phyloP scores from a whole-genome alignment of 2,329 filamentous ascomycete genomes.

The Fusarium sambucinum region DNA sequence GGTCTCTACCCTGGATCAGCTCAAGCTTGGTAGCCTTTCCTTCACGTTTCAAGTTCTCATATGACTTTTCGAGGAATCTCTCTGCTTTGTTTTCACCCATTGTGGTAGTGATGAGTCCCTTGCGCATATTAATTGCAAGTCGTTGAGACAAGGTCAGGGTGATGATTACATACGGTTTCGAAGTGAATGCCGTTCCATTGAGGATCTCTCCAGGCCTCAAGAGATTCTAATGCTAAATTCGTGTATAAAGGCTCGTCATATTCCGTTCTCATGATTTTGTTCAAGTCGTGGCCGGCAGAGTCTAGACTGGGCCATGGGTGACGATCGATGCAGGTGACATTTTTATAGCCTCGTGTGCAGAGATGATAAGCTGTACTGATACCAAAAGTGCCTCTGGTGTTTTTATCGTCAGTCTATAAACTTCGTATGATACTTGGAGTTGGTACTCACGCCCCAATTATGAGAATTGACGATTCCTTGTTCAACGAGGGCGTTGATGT shows the following conservation, averaged over 20 bases:
- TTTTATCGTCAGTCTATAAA: not conserved
- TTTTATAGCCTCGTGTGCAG: slow-evolving; percentile 26
- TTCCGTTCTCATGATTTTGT: slow-evolving; percentile 32
- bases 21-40: not conserved
- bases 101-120: slow-evolving; percentile 15
- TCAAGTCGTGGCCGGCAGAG: slow-evolving; percentile 38
- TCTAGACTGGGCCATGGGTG: slow-evolving; percentile 38
- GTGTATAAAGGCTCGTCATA: slow-evolving; percentile 18
- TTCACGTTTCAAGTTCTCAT: not conserved
- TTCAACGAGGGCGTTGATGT: fast-evolving
- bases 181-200: not conserved
- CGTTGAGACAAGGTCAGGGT: not conserved
- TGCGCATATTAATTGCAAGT: not conserved
- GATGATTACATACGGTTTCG: not conserved
- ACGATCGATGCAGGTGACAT: slow-evolving; percentile 34
- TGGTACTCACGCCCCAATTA: slow-evolving; percentile 7
- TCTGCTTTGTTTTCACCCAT: slow-evolving; percentile 2
- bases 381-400: slow-evolving; percentile 5
- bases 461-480: slow-evolving; percentile 15
- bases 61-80: not conserved
- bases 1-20: not conserved
- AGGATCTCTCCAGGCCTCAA: slow-evolving; percentile 4
- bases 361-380: slow-evolving; percentile 22
- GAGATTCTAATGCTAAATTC: not conserved
- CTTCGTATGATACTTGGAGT: not conserved